These are phyloP conservation scores for Candida easanensis DNA, from an alignment of 805 yeast genomes.

Conservation along the genomic window DNA sequence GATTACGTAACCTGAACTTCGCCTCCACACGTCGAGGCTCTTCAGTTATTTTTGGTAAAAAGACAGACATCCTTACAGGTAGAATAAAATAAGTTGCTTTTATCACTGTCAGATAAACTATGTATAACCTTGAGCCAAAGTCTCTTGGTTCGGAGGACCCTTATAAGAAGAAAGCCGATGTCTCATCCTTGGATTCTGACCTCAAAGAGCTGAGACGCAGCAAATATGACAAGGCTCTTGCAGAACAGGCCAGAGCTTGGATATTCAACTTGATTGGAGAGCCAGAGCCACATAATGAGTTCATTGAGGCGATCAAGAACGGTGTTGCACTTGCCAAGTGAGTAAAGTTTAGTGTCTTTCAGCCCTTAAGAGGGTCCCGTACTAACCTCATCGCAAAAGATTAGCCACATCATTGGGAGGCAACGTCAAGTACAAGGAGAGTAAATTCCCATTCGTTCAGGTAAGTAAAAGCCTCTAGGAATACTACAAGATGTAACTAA, in stretches of 20 bases:
- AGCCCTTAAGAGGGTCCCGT: no score
- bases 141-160: constrained; percentile 16
- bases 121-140: neutral
- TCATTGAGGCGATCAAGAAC: constrained; percentile 56
- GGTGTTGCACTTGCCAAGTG: constrained; percentile 53
- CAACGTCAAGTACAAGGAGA: constrained; percentile 47
- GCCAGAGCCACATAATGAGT: constrained; percentile 36
- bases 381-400: neutral
- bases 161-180: constrained; percentile 34
- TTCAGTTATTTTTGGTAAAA: no score
- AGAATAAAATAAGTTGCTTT: no score
- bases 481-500: neutral
- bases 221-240: constrained; percentile 44
- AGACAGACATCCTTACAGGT: no score
- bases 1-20: neutral
- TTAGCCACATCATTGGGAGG: constrained; percentile 41
- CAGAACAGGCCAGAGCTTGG: constrained; percentile 53
- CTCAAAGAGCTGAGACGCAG: constrained; percentile 45
- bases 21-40: neutral
- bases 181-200: constrained; percentile 65
- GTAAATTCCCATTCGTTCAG: constrained; percentile 69
- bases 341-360: no score
- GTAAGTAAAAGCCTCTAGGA: constrained; percentile 8
- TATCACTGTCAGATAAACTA: no score
- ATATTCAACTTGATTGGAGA: constrained; percentile 39